Evolutionary conservation across 495 filamentous ascomycete genomes (phyloP).

Genomic region (Xylaria telfairii): DNA sequence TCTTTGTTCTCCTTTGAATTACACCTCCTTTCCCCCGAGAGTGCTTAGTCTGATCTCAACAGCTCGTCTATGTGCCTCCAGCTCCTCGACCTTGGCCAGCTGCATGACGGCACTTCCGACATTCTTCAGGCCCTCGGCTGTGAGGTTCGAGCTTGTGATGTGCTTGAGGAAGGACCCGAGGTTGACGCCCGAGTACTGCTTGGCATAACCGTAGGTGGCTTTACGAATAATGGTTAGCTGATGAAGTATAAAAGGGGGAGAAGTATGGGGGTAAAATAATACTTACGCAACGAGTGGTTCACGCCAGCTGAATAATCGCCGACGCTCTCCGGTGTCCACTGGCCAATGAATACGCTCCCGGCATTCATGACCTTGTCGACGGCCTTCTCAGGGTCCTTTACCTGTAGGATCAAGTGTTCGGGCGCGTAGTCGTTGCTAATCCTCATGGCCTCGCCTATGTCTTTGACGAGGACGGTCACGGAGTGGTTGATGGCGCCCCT

Average conservation of each 20-base stretch:
- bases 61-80: constrained; percentile 92
- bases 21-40: background rate
- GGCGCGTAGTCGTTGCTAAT: constrained; percentile 96
- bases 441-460: constrained; percentile 81
- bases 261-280: background rate
- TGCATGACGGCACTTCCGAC: constrained; percentile 91
- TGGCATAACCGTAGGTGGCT: constrained; percentile 98
- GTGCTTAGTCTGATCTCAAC: constrained; percentile 77
- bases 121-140: constrained; percentile 79
- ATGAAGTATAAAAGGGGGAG: background rate
- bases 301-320: constrained; percentile 98
- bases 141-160: constrained; percentile 90
- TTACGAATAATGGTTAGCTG: constrained; percentile 8
- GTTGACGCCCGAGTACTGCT: constrained; percentile 97
- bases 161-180: constrained; percentile 95
- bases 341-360: constrained; percentile 91
- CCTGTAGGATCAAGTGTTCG: constrained; percentile 93
- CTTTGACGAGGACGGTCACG: constrained; percentile 81
- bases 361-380: constrained; percentile 89
- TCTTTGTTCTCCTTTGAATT: background rate
- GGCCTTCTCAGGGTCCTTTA: constrained; percentile 71
- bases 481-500: constrained; percentile 90
- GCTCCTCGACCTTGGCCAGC: constrained; percentile 88
- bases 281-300: constrained; percentile 95
- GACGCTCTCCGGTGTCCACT: constrained; percentile 96